Evolutionary conservation across 192 early-diverging fungal species (phyloP).

Genomic region (Allomyces macrogynus): DNA sequence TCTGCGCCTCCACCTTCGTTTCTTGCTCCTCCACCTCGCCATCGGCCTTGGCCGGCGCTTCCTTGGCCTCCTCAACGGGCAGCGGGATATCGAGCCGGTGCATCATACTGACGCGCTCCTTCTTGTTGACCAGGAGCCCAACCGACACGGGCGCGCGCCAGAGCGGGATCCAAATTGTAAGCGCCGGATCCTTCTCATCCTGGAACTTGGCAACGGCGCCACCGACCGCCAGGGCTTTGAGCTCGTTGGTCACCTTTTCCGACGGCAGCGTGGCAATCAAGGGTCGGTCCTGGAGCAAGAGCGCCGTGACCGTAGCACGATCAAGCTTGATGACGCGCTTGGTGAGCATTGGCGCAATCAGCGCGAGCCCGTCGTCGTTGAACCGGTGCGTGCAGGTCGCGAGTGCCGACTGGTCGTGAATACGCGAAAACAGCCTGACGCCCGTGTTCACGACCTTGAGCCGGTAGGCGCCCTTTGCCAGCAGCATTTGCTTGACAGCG

Average conservation of each 20-base stretch:
- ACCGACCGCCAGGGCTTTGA: background rate
- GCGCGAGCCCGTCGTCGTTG: constrained; percentile 3
- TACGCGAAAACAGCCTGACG: constrained; percentile 65
- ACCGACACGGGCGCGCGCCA: constrained; percentile 24
- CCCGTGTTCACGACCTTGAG: constrained; percentile 83
- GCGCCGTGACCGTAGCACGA: background rate
- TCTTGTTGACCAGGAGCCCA: constrained; percentile 26
- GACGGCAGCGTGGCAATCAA: background rate
- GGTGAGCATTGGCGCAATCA: background rate
- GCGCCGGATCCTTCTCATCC: constrained; percentile 6
- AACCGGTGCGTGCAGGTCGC: background rate
- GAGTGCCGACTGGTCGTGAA: background rate
- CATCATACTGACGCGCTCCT: constrained; percentile 18
- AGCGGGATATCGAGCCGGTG: constrained; percentile 8
- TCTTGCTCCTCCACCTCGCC: too few relatives aligned
- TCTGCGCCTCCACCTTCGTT: too few relatives aligned
- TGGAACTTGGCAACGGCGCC: background rate
- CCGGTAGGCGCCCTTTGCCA: constrained; percentile 31
- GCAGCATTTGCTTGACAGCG: constrained; percentile 53
- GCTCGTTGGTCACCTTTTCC: background rate
- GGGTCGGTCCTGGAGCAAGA: background rate
- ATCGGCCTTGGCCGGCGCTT: background rate
- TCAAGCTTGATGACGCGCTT: background rate
- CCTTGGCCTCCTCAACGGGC: background rate
- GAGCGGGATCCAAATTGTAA: constrained; percentile 17